phyloP scores from a whole-genome alignment of 2,329 filamentous ascomycete genomes.

The Raffaelea albimanens region DNA sequence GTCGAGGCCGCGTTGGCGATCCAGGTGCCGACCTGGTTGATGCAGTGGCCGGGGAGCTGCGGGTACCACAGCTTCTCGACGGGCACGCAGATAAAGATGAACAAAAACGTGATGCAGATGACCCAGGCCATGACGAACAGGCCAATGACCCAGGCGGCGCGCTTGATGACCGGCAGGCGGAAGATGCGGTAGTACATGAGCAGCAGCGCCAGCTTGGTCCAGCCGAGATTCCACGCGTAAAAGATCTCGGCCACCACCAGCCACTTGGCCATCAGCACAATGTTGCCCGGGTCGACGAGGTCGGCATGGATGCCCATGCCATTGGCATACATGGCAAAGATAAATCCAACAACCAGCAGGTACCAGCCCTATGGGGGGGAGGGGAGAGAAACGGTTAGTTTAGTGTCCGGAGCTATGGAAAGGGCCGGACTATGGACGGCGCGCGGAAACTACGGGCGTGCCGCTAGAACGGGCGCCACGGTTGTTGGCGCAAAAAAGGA shows the following conservation, averaged over 20 bases:
- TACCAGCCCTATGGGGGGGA: conserved; percentile 26
- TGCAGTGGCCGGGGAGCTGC: conserved; percentile 33
- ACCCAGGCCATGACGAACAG: conserved; percentile 36
- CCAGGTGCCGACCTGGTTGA: conserved; percentile 40
- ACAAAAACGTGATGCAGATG: conserved; percentile 36
- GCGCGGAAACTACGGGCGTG: neutral
- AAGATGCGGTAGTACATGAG: conserved; percentile 46
- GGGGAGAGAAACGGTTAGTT: neutral
- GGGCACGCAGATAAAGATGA: conserved; percentile 42
- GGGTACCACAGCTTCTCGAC: conserved; percentile 39
- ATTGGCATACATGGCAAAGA: conserved; percentile 34
- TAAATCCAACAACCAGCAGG: conserved; percentile 33
- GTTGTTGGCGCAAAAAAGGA: no score
- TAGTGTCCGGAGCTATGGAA: no score
- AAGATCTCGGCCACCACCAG: conserved; percentile 37
- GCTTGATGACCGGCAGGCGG: conserved; percentile 31
- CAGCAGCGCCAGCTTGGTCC: conserved; percentile 40
- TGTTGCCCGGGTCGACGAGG: conserved; percentile 22
- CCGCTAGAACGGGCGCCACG: no score
- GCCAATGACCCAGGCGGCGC: conserved; percentile 29
- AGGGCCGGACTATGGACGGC: neutral
- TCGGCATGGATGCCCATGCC: conserved; percentile 39
- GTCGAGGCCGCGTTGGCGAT: conserved; percentile 38
- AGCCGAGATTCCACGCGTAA: conserved; percentile 36
- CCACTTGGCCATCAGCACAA: conserved; percentile 35